Evolutionary conservation across 176 grass and related monocot genomes (phyloP).

Genomic region (Ensete ventricosum): DNA sequence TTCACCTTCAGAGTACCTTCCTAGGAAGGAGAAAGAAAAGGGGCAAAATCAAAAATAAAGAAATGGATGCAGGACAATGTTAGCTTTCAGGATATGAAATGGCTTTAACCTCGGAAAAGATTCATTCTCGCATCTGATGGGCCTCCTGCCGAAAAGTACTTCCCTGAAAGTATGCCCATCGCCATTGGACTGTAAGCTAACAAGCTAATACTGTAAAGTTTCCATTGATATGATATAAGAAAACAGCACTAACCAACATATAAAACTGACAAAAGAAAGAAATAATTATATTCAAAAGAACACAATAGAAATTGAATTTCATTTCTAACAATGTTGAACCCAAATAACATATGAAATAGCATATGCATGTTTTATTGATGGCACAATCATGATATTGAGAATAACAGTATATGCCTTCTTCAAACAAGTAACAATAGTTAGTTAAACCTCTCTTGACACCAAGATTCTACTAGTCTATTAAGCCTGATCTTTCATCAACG

Average conservation of each 20-base stretch:
- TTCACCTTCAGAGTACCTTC: conserved; percentile 85
- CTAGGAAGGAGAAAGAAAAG: conserved; percentile 22
- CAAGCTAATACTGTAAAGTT: conserved; percentile 50
- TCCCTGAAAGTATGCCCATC: conserved; percentile 92
- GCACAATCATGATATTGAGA: background rate
- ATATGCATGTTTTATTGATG: background rate
- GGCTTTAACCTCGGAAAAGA: conserved; percentile 55
- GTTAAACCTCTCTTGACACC: too few species aligned
- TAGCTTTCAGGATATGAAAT: conserved; percentile 5
- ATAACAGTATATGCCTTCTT: too few species aligned
- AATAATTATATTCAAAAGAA: background rate
- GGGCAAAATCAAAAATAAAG: background rate
- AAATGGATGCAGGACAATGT: conserved; percentile 3
- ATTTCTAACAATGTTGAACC: background rate
- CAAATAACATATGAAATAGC: background rate
- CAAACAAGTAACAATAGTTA: too few species aligned
- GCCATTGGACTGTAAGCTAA: conserved; percentile 93
- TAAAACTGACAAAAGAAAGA: background rate
- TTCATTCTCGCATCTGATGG: conserved; percentile 71
- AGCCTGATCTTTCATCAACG: too few species aligned
- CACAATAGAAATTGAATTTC: background rate
- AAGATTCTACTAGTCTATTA: too few species aligned
- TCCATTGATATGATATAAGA: background rate
- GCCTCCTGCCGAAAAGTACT: conserved; percentile 42
- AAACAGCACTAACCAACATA: background rate